A percentile compares a stretch with the other conserved stretches of the same genome.
Conservation (phyloP, 129 eudicot species). For the Escallonia rubra region DNA sequence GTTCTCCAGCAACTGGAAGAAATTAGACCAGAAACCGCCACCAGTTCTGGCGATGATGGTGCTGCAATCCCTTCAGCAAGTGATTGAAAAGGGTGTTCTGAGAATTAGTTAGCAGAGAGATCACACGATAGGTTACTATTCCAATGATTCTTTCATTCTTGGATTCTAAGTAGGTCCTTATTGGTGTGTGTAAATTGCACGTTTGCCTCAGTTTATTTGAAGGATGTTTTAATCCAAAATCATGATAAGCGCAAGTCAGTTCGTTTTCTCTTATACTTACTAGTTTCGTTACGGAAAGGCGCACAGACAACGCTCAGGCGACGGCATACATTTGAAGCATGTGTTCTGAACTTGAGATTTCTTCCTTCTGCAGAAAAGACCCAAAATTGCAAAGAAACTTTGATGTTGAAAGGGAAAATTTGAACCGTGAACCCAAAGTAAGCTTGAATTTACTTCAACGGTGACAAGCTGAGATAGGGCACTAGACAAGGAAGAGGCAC, state of each 20-base stretch:
- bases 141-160: constrained; percentile 44
- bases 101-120: not conserved
- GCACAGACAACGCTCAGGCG: too few relatives aligned
- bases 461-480: too few relatives aligned
- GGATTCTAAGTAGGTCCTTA: constrained; percentile 13
- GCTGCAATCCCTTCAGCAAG: constrained; percentile 29
- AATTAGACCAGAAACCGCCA: constrained; percentile 57
- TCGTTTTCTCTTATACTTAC: too few relatives aligned
- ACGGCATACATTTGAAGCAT: too few relatives aligned
- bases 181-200: constrained; percentile 14
- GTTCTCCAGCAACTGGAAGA: constrained; percentile 73
- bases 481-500: too few relatives aligned
- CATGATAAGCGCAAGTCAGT: not conserved
- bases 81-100: constrained; percentile 16
- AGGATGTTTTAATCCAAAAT: not conserved
- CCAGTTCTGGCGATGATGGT: constrained; percentile 47
- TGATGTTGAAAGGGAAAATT: too few relatives aligned
- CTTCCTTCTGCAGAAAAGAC: too few relatives aligned
- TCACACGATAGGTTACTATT: constrained; percentile 20
- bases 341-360: too few relatives aligned
- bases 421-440: too few relatives aligned
- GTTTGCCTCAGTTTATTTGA: not conserved
- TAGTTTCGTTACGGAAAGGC: too few relatives aligned
- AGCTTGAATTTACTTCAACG: too few relatives aligned
- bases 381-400: too few relatives aligned